phyloP scores from a whole-genome alignment of 495 filamentous ascomycete species.

The Penicillium simplicissimum region DNA sequence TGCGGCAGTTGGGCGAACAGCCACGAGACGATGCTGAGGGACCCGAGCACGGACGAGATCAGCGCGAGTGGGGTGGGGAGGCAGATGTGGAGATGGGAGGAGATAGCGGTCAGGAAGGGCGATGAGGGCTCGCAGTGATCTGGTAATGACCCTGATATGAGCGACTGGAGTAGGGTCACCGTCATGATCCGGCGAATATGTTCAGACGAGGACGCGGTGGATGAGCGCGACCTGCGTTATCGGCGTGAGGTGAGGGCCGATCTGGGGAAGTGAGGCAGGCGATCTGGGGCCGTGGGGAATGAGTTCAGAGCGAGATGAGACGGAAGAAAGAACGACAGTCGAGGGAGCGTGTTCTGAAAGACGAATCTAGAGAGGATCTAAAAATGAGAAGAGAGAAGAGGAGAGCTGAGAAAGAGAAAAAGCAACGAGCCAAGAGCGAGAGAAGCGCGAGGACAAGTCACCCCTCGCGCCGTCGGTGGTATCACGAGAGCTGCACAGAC shows the following conservation, averaged over 20 bases:
- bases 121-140: slow-evolving; percentile 64
- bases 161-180: slow-evolving; percentile 32
- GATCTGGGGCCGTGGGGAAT: slow-evolving; percentile 2
- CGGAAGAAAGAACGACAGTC: background rate
- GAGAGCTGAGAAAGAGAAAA: background rate
- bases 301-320: background rate
- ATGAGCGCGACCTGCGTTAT: background rate
- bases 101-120: slow-evolving; percentile 57
- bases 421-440: background rate
- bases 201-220: slow-evolving; percentile 5
- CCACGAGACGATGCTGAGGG: slow-evolving; percentile 68
- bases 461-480: background rate
- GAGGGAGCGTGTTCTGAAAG: background rate
- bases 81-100: slow-evolving; percentile 63
- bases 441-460: slow-evolving; percentile 13
- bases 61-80: slow-evolving; percentile 66
- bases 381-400: background rate
- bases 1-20: slow-evolving; percentile 77
- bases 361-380: slow-evolving; percentile 1
- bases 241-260: slow-evolving; percentile 8
- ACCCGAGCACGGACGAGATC: slow-evolving; percentile 64
- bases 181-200: slow-evolving; percentile 25
- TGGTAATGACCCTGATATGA: slow-evolving; percentile 45
- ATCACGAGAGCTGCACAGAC: slow-evolving; percentile 15
- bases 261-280: slow-evolving; percentile 11